Conservation (phyloP, 352 stramenopile genomes). For the Pythium aquatile region DNA sequence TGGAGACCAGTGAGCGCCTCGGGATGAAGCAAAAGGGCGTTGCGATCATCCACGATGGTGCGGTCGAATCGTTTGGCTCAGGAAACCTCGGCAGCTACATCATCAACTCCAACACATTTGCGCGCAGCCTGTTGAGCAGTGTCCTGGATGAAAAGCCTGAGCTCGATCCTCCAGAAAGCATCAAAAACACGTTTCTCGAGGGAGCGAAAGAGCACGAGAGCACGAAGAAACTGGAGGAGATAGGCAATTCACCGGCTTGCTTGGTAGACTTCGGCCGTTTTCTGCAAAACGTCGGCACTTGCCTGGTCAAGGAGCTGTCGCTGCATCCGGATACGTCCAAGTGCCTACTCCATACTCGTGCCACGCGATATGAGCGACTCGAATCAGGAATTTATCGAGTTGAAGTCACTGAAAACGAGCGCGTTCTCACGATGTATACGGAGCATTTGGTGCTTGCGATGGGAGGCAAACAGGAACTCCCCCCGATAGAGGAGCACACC, state of each 20-base stretch:
- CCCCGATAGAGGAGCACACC: conserved; percentile 36
- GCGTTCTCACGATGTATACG: conserved; percentile 41
- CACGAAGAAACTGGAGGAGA: conserved; percentile 52
- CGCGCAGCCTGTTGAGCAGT: conserved; percentile 64
- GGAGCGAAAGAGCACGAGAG: conserved; percentile 43
- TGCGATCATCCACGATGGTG: conserved; percentile 60
- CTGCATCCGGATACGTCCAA: conserved; percentile 40
- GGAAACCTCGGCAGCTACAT: conserved; percentile 75
- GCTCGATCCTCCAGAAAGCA: conserved; percentile 67
- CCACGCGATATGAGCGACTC: conserved; percentile 45
- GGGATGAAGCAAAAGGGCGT: conserved; percentile 56
- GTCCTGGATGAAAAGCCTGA: conserved; percentile 80
- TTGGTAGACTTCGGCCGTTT: conserved; percentile 70
- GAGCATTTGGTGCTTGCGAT: conserved; percentile 71
- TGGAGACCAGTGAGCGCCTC: conserved; percentile 36
- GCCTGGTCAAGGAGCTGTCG: conserved; percentile 46
- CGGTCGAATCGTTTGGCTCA: conserved; percentile 47
- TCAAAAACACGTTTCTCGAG: conserved; percentile 77
- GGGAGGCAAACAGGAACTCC: conserved; percentile 54
- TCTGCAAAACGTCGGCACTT: conserved; percentile 47
- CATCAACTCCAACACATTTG: conserved; percentile 89
- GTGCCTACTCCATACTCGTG: conserved; percentile 50
- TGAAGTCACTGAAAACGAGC: conserved; percentile 33
- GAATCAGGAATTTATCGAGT: conserved; percentile 51
- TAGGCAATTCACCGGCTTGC: conserved; percentile 47